These are phyloP conservation scores for Moesziomyces globuligerus DNA, from an alignment of 1,284 basidiomycete genomes.

Conservation along the genomic window DNA sequence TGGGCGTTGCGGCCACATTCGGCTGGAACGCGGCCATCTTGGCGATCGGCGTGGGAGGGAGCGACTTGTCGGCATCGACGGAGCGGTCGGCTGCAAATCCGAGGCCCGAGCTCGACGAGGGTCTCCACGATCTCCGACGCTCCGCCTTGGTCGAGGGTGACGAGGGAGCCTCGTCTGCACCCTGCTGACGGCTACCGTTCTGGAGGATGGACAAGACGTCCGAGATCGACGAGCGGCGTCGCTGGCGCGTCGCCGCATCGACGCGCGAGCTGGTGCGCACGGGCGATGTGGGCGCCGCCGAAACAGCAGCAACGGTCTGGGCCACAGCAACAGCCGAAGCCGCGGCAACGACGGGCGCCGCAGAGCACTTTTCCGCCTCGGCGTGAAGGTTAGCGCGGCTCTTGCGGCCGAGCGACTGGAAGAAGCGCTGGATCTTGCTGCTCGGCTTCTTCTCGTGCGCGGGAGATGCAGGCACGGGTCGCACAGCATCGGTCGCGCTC, in stretches of 20 bases:
- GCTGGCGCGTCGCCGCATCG: conserved; percentile 5
- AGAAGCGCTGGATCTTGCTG: conserved; percentile 39
- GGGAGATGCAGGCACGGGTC: no score
- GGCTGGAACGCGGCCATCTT: conserved; percentile 13
- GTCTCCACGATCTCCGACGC: conserved; percentile 29
- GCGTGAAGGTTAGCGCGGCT: conserved; percentile 6
- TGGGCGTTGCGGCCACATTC: conserved; percentile 22
- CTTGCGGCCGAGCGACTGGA: conserved; percentile 30
- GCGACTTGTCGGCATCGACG: conserved; percentile 1
- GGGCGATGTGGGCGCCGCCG: background rate
- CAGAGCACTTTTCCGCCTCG: background rate
- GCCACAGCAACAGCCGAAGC: background rate
- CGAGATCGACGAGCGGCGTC: conserved; percentile 20
- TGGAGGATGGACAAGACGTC: conserved; percentile 33
- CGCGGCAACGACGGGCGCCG: background rate
- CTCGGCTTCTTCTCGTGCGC: conserved; percentile 2
- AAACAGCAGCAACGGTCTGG: background rate
- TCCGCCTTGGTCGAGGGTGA: conserved; percentile 6
- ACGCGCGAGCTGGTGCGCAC: background rate
- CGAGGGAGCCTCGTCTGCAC: background rate
- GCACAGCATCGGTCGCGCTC: background rate
- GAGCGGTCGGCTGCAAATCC: background rate
- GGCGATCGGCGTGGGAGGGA: conserved; percentile 6
- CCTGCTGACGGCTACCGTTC: conserved; percentile 3
- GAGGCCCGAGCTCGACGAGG: conserved; percentile 5